These are phyloP conservation scores for Amanita inopinata DNA, from an alignment of 768 basidiomycete species.

Conservation along the genomic window DNA sequence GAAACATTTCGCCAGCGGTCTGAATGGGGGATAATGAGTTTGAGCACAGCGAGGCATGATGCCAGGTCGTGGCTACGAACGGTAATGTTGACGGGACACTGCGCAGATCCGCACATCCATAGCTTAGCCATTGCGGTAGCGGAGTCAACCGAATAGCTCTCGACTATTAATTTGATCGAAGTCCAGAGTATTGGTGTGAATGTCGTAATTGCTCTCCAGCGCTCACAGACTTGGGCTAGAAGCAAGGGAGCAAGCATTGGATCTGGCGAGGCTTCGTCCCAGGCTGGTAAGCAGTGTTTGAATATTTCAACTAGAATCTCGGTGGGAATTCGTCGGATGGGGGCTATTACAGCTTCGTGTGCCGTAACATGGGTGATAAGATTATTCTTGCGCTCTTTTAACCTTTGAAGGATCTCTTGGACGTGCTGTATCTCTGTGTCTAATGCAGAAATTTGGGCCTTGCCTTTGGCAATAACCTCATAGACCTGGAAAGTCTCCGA, in stretches of 20 bases:
- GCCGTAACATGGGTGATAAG: not conserved
- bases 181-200: slow-evolving; percentile 18
- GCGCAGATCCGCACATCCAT: not conserved
- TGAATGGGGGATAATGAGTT: not conserved
- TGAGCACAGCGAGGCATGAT: not conserved
- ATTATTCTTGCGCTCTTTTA: not conserved
- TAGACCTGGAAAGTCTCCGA: not conserved
- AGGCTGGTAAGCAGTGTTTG: slow-evolving; percentile 12
- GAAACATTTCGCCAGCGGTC: slow-evolving; percentile 2
- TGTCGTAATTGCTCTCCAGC: slow-evolving; percentile 15
- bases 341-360: slow-evolving; percentile 8
- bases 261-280: slow-evolving; percentile 12
- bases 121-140: not conserved
- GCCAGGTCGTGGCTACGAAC: not conserved
- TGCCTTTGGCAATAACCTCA: not conserved
- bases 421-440: not conserved
- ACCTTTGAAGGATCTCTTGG: not conserved
- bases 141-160: not conserved
- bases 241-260: slow-evolving; percentile 13
- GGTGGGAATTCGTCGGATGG: slow-evolving; percentile 12
- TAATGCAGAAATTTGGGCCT: not conserved
- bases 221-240: slow-evolving; percentile 14
- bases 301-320: slow-evolving; percentile 17
- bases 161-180: slow-evolving; percentile 10
- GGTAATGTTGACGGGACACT: not conserved